Evolutionary conservation across 2,329 filamentous ascomycete genomes (phyloP).

Genomic region (Penicillium sp.): DNA sequence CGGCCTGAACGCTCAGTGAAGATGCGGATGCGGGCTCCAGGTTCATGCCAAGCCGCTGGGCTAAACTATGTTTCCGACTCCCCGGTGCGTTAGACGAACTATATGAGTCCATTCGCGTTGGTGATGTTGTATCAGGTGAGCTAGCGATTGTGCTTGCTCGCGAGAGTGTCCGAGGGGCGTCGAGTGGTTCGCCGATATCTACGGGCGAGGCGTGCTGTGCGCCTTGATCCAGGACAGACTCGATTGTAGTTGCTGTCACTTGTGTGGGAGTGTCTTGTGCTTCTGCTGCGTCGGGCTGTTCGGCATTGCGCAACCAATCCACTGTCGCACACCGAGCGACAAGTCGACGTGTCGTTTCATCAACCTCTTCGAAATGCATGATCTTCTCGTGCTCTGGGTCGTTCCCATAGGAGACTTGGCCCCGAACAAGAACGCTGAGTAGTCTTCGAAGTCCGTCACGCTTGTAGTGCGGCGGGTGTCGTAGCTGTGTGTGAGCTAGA

Average conservation of each 20-base stretch:
- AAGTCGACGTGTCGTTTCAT: constrained; percentile 49
- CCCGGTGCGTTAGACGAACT: constrained; percentile 17
- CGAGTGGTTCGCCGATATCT: constrained; percentile 22
- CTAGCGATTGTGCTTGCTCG: constrained; percentile 29
- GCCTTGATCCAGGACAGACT: constrained; percentile 18
- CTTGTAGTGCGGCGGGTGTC: constrained; percentile 85
- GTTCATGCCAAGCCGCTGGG: constrained; percentile 62
- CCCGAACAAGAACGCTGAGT: constrained; percentile 68
- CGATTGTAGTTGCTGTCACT: constrained; percentile 16
- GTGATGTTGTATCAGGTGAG: constrained; percentile 49
- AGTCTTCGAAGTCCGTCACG: constrained; percentile 76
- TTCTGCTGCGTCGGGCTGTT: constrained; percentile 19
- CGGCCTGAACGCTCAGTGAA: constrained; percentile 70
- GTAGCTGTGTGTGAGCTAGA: constrained; percentile 86
- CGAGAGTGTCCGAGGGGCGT: constrained; percentile 40
- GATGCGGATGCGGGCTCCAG: constrained; percentile 68
- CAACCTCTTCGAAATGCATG: constrained; percentile 49
- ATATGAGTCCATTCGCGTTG: constrained; percentile 34
- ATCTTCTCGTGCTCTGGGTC: constrained; percentile 45
- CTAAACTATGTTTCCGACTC: constrained; percentile 21
- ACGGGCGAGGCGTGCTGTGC: constrained; percentile 16
- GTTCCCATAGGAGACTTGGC: constrained; percentile 62
- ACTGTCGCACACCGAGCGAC: constrained; percentile 47
- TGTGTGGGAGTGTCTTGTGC: constrained; percentile 11
- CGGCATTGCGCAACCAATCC: constrained; percentile 43